Evolutionary conservation across 2,329 filamentous ascomycete species (phyloP), one percentile per base, ranked within the genome.

Genomic region (Penicillium sp.): DNA sequence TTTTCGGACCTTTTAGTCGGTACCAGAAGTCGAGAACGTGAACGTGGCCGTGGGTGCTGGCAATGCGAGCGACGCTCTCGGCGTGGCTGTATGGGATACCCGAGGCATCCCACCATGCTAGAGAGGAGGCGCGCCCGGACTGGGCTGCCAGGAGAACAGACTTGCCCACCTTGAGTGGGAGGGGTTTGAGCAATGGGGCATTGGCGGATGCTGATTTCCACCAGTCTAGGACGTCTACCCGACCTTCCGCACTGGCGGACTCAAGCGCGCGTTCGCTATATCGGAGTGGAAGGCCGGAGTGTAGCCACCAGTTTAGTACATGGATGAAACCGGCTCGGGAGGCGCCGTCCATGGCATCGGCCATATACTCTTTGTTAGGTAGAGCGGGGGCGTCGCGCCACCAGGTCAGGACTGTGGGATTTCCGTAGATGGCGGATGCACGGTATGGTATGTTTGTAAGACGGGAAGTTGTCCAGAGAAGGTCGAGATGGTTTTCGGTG

Each of bases 271-370:
- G 78, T 65, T 95, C 89, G 9, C 87, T 95, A 68, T 93, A 95
- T 56, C 87, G 85, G 16, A 96, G 76, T 2, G 84, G 81, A 1
- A 96, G 75, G 0, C 86, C 86, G 0, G 85, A 88, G 18, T 85
- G 78, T 64, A 86, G 86, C 91, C 91, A 97, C 87, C 89, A 95
- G 60, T 95, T 87, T 1, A 97, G 77, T 0, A 95, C 84, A 54
- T 87, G 81, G 11, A 94, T 79, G 57, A 89, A 93, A 4, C 91
- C 90, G 47, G 88, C 85, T 44, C 86, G 84, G 1, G 87, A 94
- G 6, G 91, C 91, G 24, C 86, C 86, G 62, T 97, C 89, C 22
- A 97, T 77, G 9, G 89, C 87, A 66, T 95, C 89, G 31, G 79
- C 75, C 42, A 86, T 86, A 66, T 96, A 95, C 61, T 94, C 87